Evolutionary conservation across 2,329 filamentous ascomycete genomes (phyloP).

Genomic region (Leptographium lundbergii): DNA sequence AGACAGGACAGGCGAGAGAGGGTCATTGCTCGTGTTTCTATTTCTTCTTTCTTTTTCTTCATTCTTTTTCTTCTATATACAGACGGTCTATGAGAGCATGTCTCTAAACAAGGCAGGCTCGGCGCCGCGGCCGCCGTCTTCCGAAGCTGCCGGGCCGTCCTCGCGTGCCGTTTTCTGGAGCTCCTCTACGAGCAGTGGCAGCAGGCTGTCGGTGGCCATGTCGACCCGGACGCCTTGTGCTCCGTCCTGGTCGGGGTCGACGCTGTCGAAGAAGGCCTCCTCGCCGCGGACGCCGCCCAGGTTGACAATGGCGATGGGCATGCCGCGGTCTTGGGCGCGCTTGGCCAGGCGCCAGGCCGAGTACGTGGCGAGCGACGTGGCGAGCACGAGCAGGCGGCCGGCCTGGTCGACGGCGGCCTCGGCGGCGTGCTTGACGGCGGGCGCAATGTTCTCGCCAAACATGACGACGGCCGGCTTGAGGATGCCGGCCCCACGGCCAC

Average conservation of each 20-base stretch:
- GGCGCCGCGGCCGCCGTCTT: background rate
- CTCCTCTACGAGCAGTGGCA: slow-evolving; percentile 43
- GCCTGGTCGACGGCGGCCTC: slow-evolving; percentile 71
- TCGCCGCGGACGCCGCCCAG: slow-evolving; percentile 74
- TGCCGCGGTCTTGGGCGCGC: slow-evolving; percentile 65
- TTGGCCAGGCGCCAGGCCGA: slow-evolving; percentile 87
- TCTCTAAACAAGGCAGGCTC: slow-evolving; percentile 38
- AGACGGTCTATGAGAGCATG: slow-evolving; percentile 37
- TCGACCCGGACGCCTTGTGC: slow-evolving; percentile 43
- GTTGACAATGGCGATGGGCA: slow-evolving; percentile 81
- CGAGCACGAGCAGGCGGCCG: slow-evolving; percentile 63
- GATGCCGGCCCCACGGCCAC: slow-evolving; percentile 51
- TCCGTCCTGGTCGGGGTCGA: slow-evolving; percentile 39
- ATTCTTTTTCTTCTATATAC: slow-evolving; percentile 5
- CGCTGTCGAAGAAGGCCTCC: slow-evolving; percentile 51
- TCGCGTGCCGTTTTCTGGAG: slow-evolving; percentile 22
- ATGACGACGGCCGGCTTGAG: slow-evolving; percentile 90
- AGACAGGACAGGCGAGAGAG: background rate
- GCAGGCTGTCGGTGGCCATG: slow-evolving; percentile 41
- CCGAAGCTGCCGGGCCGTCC: background rate
- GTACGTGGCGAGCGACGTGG: slow-evolving; percentile 87
- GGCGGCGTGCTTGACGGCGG: slow-evolving; percentile 57
- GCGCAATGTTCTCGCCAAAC: slow-evolving; percentile 83
- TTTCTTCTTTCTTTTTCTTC: slow-evolving; percentile 8
- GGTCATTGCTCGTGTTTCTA: background rate